Evolutionary conservation across 2,329 filamentous ascomycete genomes (phyloP).

Genomic region (Diaporthe helianthi): DNA sequence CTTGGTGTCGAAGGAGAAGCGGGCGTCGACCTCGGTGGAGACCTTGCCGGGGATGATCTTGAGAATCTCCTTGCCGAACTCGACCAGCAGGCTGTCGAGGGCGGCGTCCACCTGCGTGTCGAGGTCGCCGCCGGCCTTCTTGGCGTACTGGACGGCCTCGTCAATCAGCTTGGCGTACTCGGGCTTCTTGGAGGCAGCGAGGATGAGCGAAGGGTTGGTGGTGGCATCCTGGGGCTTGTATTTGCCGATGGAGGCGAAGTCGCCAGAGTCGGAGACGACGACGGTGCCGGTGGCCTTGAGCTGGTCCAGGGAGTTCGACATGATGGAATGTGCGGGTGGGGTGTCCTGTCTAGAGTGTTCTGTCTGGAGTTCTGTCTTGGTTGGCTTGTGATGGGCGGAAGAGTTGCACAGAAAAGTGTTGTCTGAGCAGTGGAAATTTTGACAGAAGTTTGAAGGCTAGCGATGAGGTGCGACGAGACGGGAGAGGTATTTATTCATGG

Average conservation of each 20-base stretch:
- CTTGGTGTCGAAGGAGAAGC: constrained; percentile 94
- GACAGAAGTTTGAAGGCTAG: constrained; percentile 5
- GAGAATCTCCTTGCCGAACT: constrained; percentile 98
- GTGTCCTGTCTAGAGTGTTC: too few species aligned
- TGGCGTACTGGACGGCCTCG: constrained; percentile 82
- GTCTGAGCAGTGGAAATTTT: background rate
- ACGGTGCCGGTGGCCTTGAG: constrained; percentile 96
- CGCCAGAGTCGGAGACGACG: constrained; percentile 97
- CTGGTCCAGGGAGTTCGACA: constrained; percentile 93
- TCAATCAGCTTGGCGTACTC: constrained; percentile 96
- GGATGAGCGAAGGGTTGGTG: constrained; percentile 98
- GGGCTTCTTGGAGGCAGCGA: constrained; percentile 96
- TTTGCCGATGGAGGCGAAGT: constrained; percentile 85
- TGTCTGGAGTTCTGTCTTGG: constrained; percentile 1
- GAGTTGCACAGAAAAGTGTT: background rate
- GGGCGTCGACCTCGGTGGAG: constrained; percentile 96
- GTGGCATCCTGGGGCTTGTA: constrained; percentile 99
- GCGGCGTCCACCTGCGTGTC: constrained; percentile 88
- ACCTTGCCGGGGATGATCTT: constrained; percentile 98
- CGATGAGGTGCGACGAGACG: constrained; percentile 10
- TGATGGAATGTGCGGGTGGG: constrained; percentile 49
- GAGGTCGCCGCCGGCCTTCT: constrained; percentile 66
- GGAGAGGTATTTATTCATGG: constrained; percentile 33
- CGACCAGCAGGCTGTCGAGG: constrained; percentile 91
- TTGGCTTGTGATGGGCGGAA: background rate